phyloP scores from a whole-genome alignment of 768 basidiomycete species.

The Serendipita sp. region DNA sequence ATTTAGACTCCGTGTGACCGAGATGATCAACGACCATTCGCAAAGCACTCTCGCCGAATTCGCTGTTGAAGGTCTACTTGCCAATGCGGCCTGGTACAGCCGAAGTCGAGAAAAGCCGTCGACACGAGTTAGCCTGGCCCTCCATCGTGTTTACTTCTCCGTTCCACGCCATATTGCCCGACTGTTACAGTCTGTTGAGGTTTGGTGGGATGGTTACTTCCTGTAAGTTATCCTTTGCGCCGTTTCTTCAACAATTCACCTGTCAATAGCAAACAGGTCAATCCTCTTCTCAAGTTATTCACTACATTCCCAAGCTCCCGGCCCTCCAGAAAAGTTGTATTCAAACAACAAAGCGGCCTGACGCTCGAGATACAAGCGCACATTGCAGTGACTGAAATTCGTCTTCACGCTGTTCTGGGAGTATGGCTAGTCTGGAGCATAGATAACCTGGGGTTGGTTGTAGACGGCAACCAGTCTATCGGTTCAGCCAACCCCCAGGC shows the following conservation, averaged over 20 bases:
- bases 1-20: background rate
- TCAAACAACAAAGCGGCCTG: background rate
- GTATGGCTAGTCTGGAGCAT: constrained; percentile 1
- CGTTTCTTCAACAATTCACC: background rate
- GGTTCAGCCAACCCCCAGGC: background rate
- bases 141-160: background rate
- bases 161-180: background rate
- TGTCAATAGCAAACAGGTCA: background rate
- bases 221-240: background rate
- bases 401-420: constrained; percentile 2
- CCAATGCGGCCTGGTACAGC: constrained; percentile 2
- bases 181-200: background rate
- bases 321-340: background rate
- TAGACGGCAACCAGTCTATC: background rate
- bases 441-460: background rate
- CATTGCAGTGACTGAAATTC: background rate
- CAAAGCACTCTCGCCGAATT: background rate
- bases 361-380: background rate
- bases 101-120: background rate
- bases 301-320: background rate
- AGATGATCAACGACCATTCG: background rate
- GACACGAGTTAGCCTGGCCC: background rate
- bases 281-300: background rate
- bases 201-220: constrained; percentile 5
- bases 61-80: background rate